Evolutionary conservation across 306 rosid species (phyloP), one percentile per base, ranked within the genome.

Genomic region (Vicia villosa): DNA sequence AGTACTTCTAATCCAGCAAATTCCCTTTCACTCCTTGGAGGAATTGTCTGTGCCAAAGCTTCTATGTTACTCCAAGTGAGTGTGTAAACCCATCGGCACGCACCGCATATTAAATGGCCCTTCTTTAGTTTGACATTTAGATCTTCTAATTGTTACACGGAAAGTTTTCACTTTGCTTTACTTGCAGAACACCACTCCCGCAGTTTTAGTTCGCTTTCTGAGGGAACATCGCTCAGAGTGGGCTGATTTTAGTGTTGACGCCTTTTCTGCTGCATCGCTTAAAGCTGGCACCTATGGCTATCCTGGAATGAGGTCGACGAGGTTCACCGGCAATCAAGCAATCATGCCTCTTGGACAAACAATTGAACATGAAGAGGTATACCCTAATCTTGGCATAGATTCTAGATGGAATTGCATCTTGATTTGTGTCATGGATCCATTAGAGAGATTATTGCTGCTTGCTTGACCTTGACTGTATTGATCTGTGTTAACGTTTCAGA

Each of bases 201-300:
- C 96, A 1, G 85, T 91, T 50, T 83, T 95, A 56, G 95, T 95
- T 80, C 95, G 96, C 22, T 95, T 95, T 82, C 79, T 95, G 76
- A 95, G 97, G 76, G 97, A 95, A 74, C 99, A 95, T 43, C 97
- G 97, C 66, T 91, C 99, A 10, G 97, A 95, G 80, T 95, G 97
- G 99, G 99, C 99, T 56, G 97, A 95, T 87, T 95, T 95, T 80
- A 95, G 91, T 68, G 90, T 95, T 60, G 99, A 95, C 81, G 97
- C 97, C 12, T 95, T 87, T 70, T 55, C 91, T 40, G 96, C 96
- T 14, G 88, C 95, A 15, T 84, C 97, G 50, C 74, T 91, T 28
- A 95, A 89, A 77, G 84, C 96, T 22, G 87, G 92, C 46, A 63
- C 91, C 4, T 87, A 86, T 66, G 87, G 91, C 24, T 91, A 89